phyloP scores from a whole-genome alignment of 257 asterid species.

The Fraxinus cuspidata region DNA sequence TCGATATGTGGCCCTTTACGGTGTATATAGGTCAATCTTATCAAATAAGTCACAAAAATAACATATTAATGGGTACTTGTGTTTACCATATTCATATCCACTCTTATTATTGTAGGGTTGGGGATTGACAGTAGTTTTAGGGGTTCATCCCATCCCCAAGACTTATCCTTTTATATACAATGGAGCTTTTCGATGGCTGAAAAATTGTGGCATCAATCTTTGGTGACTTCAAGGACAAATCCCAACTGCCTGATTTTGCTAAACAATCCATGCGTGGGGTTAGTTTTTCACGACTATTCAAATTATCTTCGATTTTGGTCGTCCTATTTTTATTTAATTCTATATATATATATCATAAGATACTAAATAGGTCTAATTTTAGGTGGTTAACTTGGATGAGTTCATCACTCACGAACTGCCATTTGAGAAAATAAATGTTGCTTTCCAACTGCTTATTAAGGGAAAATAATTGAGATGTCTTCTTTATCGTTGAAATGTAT shows the following conservation, averaged over 20 bases:
- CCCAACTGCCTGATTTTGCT: slow-evolving; percentile 74
- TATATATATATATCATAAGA: background rate
- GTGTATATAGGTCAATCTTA: too few species aligned
- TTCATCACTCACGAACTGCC: slow-evolving; percentile 82
- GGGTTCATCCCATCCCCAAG: slow-evolving; percentile 72
- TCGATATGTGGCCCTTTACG: too few species aligned
- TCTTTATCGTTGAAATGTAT: slow-evolving; percentile 45
- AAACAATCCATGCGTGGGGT: slow-evolving; percentile 74
- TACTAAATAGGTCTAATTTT: slow-evolving; percentile 5
- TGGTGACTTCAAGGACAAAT: slow-evolving; percentile 87
- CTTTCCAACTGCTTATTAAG: slow-evolving; percentile 61
- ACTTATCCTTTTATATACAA: slow-evolving; percentile 80
- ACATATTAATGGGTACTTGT: background rate
- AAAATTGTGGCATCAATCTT: slow-evolving; percentile 74
- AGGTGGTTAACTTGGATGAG: slow-evolving; percentile 85
- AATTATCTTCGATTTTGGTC: too few species aligned
- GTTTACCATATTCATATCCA: too few species aligned
- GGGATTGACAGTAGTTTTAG: slow-evolving; percentile 77
- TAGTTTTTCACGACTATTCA: too few species aligned
- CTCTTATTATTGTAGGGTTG: slow-evolving; percentile 63
- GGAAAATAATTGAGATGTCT: slow-evolving; percentile 86
- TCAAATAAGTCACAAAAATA: too few species aligned
- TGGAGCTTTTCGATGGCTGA: slow-evolving; percentile 86
- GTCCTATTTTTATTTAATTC: too few species aligned
- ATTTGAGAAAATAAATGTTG: slow-evolving; percentile 67